Base-by-base conservation (phyloP, 2,329 filamentous ascomycete genomes). In the Pseudocercospora fuligena region DNA sequence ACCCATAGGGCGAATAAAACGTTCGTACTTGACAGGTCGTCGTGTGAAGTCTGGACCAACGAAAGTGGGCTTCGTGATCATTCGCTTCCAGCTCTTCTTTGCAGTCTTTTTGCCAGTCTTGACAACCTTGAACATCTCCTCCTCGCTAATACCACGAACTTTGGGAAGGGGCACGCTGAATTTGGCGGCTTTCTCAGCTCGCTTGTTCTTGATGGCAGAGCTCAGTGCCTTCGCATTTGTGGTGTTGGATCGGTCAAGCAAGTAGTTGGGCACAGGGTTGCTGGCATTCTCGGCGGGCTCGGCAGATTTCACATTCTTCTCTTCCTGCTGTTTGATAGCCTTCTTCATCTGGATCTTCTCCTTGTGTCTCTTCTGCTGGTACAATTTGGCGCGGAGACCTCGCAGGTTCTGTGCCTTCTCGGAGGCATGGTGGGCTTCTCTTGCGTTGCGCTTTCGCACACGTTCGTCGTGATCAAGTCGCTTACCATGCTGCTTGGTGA, bases 331-430 rank as follows among this genome's bases (percentile, higher is more conserved):
- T 82, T 92, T 92, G 87, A 99, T 96, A 77, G 89, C 85, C 87
- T 97, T 97, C 82, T 91, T 91, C 91, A 97, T 94, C 87, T 97
- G 93, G 79, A 97, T 97, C 90, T 99, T 99, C 86, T 99, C 94
- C 80, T 94, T 91, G 84, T 93, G 92, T 27, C 95, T 89, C 85
- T 94, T 93, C 87, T 98, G 90, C 80, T 94, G 91, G 84, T 95
- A 90, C 76, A 97, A 85, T 86, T 99, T 99, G 73, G 95, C 95
- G 69, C 93, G 87, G 74, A 98, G 88, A 71, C 95, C 95, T 69
- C 92, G 90, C 77, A 97, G 86, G 80, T 95, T 97, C 85, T 98
- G 94, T 25, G 95, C 93, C 83, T 97, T 90, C 78, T 95, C 87
- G 60, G 92, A 95, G 64, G 88, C 88, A 82, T 94, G 90, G 86